These are phyloP conservation scores for Puccinia hordei DNA, from an alignment of 1,284 basidiomycete genomes.

Conservation along the genomic window DNA sequence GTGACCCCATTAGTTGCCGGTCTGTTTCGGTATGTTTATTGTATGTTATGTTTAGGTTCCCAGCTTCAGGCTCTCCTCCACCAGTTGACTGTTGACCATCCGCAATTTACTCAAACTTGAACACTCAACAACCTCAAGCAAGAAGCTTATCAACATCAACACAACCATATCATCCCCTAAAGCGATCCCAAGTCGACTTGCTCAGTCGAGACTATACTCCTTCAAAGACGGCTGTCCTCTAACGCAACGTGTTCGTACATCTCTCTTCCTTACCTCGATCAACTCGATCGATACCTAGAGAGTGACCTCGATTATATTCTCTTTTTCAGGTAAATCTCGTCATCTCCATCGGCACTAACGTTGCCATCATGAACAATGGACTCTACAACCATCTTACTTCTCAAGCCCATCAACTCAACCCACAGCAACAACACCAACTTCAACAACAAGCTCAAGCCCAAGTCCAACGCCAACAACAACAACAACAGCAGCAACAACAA, in stretches of 20 bases:
- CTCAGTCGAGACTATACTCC: background rate
- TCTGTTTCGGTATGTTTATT: no score
- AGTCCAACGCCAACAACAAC: background rate
- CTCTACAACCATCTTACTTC: constrained; percentile 16
- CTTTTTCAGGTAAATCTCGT: background rate
- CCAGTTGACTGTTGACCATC: no score
- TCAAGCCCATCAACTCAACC: constrained; percentile 19
- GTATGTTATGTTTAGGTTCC: no score
- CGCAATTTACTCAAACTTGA: no score
- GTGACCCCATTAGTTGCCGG: no score
- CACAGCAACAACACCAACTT: background rate
- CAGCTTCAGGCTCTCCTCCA: no score
- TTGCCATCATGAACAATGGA: constrained; percentile 15
- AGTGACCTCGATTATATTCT: no score
- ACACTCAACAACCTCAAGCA: no score
- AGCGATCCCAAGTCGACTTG: no score
- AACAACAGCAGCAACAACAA: constrained; percentile 9
- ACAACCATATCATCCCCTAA: no score
- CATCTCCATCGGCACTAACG: background rate
- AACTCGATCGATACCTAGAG: background rate
- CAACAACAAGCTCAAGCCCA: background rate
- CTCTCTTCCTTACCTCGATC: background rate
- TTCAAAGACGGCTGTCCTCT: no score
- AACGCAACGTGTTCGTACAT: background rate
- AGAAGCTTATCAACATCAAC: no score